phyloP scores from a whole-genome alignment of 805 yeast species.

The Wickerhamia fluorescens region DNA sequence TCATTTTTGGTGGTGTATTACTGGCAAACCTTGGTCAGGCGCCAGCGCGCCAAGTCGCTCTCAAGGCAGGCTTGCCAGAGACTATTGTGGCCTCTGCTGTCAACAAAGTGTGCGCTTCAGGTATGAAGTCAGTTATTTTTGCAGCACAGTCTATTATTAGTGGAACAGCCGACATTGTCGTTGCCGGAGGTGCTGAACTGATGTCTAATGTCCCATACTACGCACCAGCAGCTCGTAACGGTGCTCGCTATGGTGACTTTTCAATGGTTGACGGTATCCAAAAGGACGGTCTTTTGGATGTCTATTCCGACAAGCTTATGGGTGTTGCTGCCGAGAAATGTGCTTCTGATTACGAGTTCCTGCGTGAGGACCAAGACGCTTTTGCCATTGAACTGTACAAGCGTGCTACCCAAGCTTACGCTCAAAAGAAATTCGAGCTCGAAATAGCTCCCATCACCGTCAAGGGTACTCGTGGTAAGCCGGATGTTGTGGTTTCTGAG shows the following conservation, averaged over 20 bases:
- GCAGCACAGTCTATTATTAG: constrained; percentile 87
- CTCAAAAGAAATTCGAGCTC: constrained; percentile 67
- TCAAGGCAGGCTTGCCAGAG: constrained; percentile 80
- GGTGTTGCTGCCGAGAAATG: constrained; percentile 97
- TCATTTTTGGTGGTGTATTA: constrained; percentile 86
- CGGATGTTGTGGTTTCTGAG: constrained; percentile 58
- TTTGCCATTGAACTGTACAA: constrained; percentile 80
- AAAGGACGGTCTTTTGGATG: constrained; percentile 91
- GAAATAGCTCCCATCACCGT: constrained; percentile 88
- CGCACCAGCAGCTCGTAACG: constrained; percentile 75
- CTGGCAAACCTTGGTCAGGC: constrained; percentile 95
- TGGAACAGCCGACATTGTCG: constrained; percentile 86
- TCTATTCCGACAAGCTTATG: constrained; percentile 84
- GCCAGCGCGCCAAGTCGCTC: constrained; percentile 96
- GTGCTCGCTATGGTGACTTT: constrained; percentile 85
- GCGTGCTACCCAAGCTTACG: constrained; percentile 78
- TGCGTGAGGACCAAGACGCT: constrained; percentile 86
- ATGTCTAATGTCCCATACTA: constrained; percentile 97
- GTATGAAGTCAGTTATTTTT: constrained; percentile 82
- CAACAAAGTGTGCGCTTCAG: constrained; percentile 97
- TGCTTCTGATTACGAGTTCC: constrained; percentile 68
- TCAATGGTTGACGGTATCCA: constrained; percentile 79
- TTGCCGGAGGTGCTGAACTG: constrained; percentile 97
- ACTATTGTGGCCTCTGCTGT: constrained; percentile 81
- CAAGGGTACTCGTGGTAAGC: constrained; percentile 85